Evolutionary conservation across 1,284 basidiomycete species (phyloP).

Genomic region (Moesziomyces sp.): DNA sequence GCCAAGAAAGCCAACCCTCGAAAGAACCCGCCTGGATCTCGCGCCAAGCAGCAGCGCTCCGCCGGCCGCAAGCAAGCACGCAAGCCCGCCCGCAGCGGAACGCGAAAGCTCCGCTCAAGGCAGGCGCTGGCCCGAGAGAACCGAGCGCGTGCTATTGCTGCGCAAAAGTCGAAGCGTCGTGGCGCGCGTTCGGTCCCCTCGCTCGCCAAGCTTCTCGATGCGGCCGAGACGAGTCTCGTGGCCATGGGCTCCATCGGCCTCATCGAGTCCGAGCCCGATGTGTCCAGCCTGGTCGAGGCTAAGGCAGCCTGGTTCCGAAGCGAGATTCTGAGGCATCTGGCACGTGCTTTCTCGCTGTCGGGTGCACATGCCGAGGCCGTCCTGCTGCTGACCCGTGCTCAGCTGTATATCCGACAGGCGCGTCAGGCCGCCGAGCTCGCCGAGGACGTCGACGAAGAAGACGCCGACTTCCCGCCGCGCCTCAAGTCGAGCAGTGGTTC

Average conservation of each 20-base stretch:
- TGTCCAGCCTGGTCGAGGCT: conserved; percentile 63
- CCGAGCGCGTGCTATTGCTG: conserved; percentile 43
- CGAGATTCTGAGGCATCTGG: conserved; percentile 58
- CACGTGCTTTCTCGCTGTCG: conserved; percentile 55
- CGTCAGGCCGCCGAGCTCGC: conserved; percentile 60
- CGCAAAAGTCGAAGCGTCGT: conserved; percentile 51
- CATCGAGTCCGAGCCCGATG: conserved; percentile 64
- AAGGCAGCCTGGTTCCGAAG: conserved; percentile 64
- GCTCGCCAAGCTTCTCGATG: conserved; percentile 61
- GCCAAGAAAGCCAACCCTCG: conserved; percentile 32
- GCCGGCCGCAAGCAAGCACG: conserved; percentile 19
- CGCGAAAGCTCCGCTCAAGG: conserved; percentile 32
- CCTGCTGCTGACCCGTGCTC: conserved; percentile 59
- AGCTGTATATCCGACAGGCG: conserved; percentile 63
- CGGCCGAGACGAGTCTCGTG: conserved; percentile 55
- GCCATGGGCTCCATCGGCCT: conserved; percentile 59
- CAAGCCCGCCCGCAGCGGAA: conserved; percentile 57
- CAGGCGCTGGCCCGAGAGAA: conserved; percentile 30
- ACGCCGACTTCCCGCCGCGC: conserved; percentile 53
- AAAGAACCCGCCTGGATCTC: conserved; percentile 40
- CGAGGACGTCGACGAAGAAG: conserved; percentile 61
- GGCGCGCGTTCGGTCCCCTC: conserved; percentile 61
- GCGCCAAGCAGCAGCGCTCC: conserved; percentile 35
- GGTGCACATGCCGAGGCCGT: conserved; percentile 53
- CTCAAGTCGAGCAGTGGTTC: conserved; percentile 30